Evolutionary conservation across 2,329 filamentous ascomycete genomes (phyloP), one percentile per base, ranked within the genome.

Genomic region (Phoma herbarum): DNA sequence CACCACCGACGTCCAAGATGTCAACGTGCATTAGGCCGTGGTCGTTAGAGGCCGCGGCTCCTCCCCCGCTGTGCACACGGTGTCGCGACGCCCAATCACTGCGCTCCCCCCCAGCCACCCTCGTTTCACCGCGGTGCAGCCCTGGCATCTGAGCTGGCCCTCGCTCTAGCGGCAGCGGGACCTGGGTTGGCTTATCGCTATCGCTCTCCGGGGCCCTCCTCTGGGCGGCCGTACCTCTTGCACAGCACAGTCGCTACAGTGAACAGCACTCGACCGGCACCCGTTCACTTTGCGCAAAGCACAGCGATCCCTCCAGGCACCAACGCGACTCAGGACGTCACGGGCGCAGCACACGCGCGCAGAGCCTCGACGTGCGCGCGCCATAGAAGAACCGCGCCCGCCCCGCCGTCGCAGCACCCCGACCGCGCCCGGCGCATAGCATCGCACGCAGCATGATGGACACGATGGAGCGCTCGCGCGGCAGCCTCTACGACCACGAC

Each of bases 401-500:
- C 35, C 35, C 31, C 31, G 31, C 31, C 31, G 31, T 39, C 11
- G 37, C 18, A 22, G 37, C 37, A 41, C 10, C 35, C n/a, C 35
- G 35, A 18, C n/a, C 37, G 37, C 35, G 20, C 22, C 29, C 52
- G 14, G 39, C 44, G 37, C 45, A 47, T 39, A 20, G 8, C 42
- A 39, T 6, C 41, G 16, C 28, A 26, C 22, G 20, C 54, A 33
- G 29, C 31, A 59, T 46, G 37, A 59, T 59, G 56, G 58, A 57
- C 49, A 72, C 71, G 59, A 71, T 71, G 63, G 70, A 73, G 37
- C 67, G 73, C 57, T 73, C 73, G 54, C 73, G 71, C 69, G 69
- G 63, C 20, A 73, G 70, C 67, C 60, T 75, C 53, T 77, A 74
- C 66, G 73, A 76, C 45, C 68, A 74, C 66, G 73, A 76, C 53